Evolutionary conservation across 495 filamentous ascomycete species (phyloP).

Genomic region (Xylaria scruposa): DNA sequence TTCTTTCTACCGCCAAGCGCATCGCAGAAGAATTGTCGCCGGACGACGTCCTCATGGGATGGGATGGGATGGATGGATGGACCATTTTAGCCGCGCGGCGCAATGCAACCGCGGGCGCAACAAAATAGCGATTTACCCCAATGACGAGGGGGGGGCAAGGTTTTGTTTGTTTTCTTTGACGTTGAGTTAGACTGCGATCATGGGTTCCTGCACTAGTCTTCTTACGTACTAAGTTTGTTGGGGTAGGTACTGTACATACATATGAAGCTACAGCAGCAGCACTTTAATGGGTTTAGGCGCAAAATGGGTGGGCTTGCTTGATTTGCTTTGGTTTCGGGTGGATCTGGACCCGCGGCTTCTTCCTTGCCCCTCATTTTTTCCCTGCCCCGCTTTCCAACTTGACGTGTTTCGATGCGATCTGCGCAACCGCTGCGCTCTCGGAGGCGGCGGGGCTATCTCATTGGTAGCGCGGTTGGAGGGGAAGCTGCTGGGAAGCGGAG

Average conservation of each 20-base stretch:
- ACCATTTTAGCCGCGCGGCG: constrained; percentile 4
- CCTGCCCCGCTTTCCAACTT: background rate
- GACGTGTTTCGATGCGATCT: constrained; percentile 22
- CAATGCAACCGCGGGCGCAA: constrained; percentile 1
- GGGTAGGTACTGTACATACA: too few relatives aligned
- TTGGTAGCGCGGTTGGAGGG: constrained; percentile 7
- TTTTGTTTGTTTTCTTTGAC: background rate
- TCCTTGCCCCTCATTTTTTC: background rate
- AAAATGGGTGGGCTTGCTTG: background rate
- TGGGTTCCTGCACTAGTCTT: constrained; percentile 22
- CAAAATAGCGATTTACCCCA: background rate
- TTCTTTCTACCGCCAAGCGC: background rate
- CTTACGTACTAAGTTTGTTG: background rate
- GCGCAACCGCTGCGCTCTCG: constrained; percentile 15
- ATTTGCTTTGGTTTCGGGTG: background rate
- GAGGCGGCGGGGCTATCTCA: constrained; percentile 13
- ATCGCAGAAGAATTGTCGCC: background rate
- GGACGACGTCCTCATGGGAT: background rate
- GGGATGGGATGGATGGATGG: too few relatives aligned
- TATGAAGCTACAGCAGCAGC: background rate
- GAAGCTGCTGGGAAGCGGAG: background rate
- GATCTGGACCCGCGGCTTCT: background rate
- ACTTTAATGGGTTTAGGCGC: background rate
- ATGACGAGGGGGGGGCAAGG: constrained; percentile 4
- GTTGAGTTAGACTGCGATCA: constrained; percentile 26